Base-by-base conservation (phyloP, 2,329 filamentous ascomycete species). In the Clonostachys rosea region DNA sequence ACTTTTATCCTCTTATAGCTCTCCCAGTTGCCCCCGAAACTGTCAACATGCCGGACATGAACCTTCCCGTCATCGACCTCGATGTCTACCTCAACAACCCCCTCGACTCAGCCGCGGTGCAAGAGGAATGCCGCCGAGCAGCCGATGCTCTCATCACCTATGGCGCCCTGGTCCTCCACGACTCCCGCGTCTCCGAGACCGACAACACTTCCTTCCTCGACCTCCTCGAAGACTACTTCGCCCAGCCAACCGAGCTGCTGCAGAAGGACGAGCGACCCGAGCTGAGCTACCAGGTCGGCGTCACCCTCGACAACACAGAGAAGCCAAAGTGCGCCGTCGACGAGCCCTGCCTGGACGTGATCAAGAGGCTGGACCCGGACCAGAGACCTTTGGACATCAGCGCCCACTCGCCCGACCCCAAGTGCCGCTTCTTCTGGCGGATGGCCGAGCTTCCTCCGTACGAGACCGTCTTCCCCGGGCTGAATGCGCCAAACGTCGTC, bases 181-280 rank as follows among this genome's bases (percentile, higher is more conserved):
- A 83, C 65, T 75, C 74, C 45, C 78, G 79, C 51, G 79, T 81
- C 12, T 68, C 75, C 16, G 75, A 78, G 55, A 54, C 63, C 3
- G 75, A 80, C 63, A 83, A 83, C 65, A 65, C 66, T 24, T 63
- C 67, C 46, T 83, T 83, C 55, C 74, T 83, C 48, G 78, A 83
- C 60, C 68, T 83, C 36, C 72, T 83, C n/a, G 79, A 83, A 63
- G 78, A 82, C 66, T 83, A 83, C 68, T 83, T 83, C 57, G 78
- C 77, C 34, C 79, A 83, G 61, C 74, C 78, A 14, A 64, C 66
- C 16, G 68, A 60, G 9, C 60, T 57, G 3, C 68, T 83, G 35
- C 61, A 60, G 43, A 59, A 58, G 35, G 79, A 83, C 53, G 77
- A 81, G 65, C 71, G 78, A 3, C 79, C 79, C 6, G 75, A 76